Percentiles rank a stretch among this genome's conserved stretches.
Evolutionary conservation across 2,329 filamentous ascomycete genomes (phyloP).

Genomic region (Aspergillus ibericus): DNA sequence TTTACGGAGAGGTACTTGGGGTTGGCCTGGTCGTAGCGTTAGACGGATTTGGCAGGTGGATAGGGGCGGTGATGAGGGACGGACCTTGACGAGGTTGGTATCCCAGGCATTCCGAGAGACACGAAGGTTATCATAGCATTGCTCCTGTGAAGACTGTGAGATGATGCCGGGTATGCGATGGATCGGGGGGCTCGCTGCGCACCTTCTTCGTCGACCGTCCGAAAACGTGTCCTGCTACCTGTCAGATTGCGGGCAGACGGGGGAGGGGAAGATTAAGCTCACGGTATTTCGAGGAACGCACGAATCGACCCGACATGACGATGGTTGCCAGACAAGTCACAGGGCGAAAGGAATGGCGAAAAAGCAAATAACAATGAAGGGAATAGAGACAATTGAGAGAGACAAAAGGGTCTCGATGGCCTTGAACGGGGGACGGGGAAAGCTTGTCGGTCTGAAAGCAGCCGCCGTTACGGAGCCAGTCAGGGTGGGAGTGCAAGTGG

Average conservation of each 20-base stretch:
- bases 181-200: slow-evolving; percentile 17
- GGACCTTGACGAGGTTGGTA: slow-evolving; percentile 94
- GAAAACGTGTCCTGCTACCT: slow-evolving; percentile 84
- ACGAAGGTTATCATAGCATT: slow-evolving; percentile 97
- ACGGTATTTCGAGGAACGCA: slow-evolving; percentile 74
- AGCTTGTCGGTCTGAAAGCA: slow-evolving; percentile 7
- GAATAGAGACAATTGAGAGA: slow-evolving; percentile 19
- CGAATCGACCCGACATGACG: slow-evolving; percentile 69
- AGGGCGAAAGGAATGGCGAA: slow-evolving; percentile 5
- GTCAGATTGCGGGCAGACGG: slow-evolving; percentile 30
- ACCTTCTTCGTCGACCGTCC: slow-evolving; percentile 89
- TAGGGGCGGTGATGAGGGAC: slow-evolving; percentile 36
- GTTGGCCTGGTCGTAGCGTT: slow-evolving; percentile 66
- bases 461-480: not conserved
- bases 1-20: slow-evolving; percentile 96
- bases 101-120: slow-evolving; percentile 99
- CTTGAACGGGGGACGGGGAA: slow-evolving; percentile 10
- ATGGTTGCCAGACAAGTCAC: slow-evolving; percentile 6
- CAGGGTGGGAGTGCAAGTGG: slow-evolving; percentile 2
- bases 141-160: slow-evolving; percentile 58
- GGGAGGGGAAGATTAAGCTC: slow-evolving; percentile 35
- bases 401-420: slow-evolving; percentile 6
- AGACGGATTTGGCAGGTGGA: slow-evolving; percentile 16
- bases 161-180: not conserved
- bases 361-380: slow-evolving; percentile 14